phyloP scores from a whole-genome alignment of 805 yeast species.

The Ogataea pilisensis region DNA sequence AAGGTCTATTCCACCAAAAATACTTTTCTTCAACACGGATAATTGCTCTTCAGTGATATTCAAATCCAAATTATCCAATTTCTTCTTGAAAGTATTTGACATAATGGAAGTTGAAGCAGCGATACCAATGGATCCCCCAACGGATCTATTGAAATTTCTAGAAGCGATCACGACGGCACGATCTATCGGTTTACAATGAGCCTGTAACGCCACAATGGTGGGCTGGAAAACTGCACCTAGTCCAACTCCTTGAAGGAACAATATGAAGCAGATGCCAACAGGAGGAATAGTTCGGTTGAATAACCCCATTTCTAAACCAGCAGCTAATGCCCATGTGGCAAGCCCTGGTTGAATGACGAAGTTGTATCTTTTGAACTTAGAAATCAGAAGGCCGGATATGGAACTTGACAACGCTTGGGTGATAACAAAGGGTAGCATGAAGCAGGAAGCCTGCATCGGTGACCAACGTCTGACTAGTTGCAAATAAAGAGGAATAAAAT shows the following conservation, averaged over 20 bases:
- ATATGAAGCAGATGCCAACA: constrained; percentile 34
- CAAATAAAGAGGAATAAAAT: constrained; percentile 46
- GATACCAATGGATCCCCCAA: constrained; percentile 61
- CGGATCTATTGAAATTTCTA: constrained; percentile 51
- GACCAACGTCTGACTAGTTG: constrained; percentile 41
- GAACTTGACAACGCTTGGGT: constrained; percentile 40
- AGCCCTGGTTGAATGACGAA: constrained; percentile 40
- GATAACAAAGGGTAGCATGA: constrained; percentile 42
- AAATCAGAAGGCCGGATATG: constrained; percentile 43
- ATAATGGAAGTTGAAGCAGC: constrained; percentile 36
- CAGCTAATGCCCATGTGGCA: constrained; percentile 38
- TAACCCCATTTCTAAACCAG: constrained; percentile 34
- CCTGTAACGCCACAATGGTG: constrained; percentile 51
- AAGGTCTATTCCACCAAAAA: constrained; percentile 30
- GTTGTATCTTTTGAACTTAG: constrained; percentile 41
- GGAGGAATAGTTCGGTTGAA: constrained; percentile 29
- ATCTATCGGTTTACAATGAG: constrained; percentile 46
- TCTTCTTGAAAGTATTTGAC: constrained; percentile 21
- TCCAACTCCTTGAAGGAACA: constrained; percentile 38
- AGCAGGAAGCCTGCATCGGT: constrained; percentile 36
- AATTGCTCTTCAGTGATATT: constrained; percentile 11
- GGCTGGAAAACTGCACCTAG: constrained; percentile 53
- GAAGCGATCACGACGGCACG: constrained; percentile 57
- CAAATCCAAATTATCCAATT: constrained; percentile 8
- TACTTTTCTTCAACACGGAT: constrained; percentile 24